Conservation (phyloP, 1,284 basidiomycete genomes). For the Fomitopsis schrenkii region DNA sequence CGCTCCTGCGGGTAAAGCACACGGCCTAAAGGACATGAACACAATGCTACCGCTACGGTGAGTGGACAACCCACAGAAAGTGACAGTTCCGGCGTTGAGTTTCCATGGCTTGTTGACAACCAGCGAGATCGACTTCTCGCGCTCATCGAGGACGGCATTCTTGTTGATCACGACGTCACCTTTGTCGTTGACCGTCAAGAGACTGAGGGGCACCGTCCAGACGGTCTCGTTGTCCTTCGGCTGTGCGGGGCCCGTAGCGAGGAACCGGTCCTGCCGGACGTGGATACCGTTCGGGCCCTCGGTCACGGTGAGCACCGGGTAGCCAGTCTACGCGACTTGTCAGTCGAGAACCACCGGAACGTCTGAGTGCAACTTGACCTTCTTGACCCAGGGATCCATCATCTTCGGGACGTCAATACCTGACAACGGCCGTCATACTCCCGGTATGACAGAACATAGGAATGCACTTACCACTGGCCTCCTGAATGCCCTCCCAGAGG, state of each 20-base stretch:
- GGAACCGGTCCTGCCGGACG: conserved; percentile 89
- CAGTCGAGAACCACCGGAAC: background rate
- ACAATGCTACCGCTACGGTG: background rate
- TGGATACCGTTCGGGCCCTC: conserved; percentile 70
- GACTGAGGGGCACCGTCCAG: conserved; percentile 83
- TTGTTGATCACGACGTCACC: conserved; percentile 65
- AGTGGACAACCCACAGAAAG: conserved; percentile 67
- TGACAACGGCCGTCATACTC: conserved; percentile 12
- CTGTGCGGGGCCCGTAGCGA: conserved; percentile 78
- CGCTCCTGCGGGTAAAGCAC: conserved; percentile 86
- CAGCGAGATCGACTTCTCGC: conserved; percentile 67
- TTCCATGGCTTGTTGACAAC: conserved; percentile 77
- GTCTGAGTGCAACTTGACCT: conserved; percentile 38
- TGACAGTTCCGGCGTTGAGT: conserved; percentile 86
- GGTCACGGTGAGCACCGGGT: conserved; percentile 85
- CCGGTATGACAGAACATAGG: background rate
- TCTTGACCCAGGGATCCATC: conserved; percentile 92
- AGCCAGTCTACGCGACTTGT: conserved; percentile 57
- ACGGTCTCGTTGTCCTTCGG: conserved; percentile 88
- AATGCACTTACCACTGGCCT: conserved; percentile 54
- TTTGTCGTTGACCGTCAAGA: conserved; percentile 59
- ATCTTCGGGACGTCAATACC: conserved; percentile 76
- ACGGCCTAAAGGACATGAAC: conserved; percentile 50
- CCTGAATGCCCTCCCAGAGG: conserved; percentile 86
- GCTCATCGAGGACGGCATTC: conserved; percentile 62